Percentiles rank a stretch among this genome's conserved stretches.
These are phyloP conservation scores for Tolypocladium paradoxum DNA, from an alignment of 2,329 filamentous ascomycete genomes.

Conservation along the genomic window DNA sequence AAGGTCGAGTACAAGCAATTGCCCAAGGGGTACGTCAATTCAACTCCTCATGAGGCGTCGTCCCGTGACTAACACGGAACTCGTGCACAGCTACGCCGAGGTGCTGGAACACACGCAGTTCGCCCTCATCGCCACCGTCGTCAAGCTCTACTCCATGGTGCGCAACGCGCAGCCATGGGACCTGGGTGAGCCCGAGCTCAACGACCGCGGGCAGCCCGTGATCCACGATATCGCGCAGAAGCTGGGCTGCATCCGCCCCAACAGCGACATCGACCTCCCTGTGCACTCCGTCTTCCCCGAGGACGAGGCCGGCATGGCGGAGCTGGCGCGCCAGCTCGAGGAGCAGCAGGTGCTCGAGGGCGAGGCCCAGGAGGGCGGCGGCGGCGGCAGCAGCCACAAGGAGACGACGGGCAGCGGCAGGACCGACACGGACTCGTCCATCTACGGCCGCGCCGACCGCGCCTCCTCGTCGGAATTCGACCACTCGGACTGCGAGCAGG, in stretches of 20 bases:
- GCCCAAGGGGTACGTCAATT: constrained; percentile 41
- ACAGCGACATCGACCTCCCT: constrained; percentile 48
- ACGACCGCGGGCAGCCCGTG: constrained; percentile 50
- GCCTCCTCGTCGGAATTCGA: constrained; percentile 45
- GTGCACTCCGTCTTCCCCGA: constrained; percentile 50
- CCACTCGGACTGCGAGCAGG: constrained; percentile 41
- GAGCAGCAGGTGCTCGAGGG: constrained; percentile 22
- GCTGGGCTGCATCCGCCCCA: constrained; percentile 53
- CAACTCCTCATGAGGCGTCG: too few species aligned
- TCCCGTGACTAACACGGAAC: constrained; percentile 5
- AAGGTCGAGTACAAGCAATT: constrained; percentile 61
- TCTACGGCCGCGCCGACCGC: constrained; percentile 23
- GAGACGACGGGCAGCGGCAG: constrained; percentile 10
- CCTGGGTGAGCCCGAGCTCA: constrained; percentile 51
- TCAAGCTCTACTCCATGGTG: constrained; percentile 56
- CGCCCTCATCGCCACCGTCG: constrained; percentile 51
- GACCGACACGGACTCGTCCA: constrained; percentile 1
- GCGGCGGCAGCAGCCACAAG: constrained; percentile 27
- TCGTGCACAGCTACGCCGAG: constrained; percentile 44
- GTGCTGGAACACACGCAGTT: constrained; percentile 56
- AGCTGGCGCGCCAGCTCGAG: constrained; percentile 44
- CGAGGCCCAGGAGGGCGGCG: constrained; percentile 18
- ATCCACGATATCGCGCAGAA: constrained; percentile 56
- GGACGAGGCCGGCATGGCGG: constrained; percentile 45
- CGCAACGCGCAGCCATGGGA: constrained; percentile 48